A percentile compares a stretch with the other conserved stretches of the same genome.
phyloP scores from a whole-genome alignment of 1,284 basidiomycete genomes.

The Cutaneotrichosporon spelunceum region DNA sequence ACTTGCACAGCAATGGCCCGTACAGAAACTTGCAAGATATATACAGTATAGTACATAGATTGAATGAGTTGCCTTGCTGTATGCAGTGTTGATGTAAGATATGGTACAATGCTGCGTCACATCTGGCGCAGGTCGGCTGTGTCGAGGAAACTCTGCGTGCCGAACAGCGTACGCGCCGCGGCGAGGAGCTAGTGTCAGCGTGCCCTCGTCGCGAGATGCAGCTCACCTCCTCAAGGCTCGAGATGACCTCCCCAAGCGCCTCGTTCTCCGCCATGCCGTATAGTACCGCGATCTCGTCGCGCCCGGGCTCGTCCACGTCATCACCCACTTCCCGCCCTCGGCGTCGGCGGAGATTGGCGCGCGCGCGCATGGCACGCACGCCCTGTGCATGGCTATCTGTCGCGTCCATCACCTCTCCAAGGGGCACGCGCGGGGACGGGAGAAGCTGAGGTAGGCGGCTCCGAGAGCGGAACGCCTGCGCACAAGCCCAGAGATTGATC shows the following conservation, averaged over 20 bases:
- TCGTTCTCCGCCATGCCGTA: conserved; percentile 52
- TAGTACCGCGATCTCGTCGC: conserved; percentile 43
- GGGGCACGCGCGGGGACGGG: conserved; percentile 50
- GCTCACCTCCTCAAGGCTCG: conserved; percentile 48
- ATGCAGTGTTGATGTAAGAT: neutral
- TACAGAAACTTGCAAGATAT: conserved; percentile 1
- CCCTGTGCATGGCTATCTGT: conserved; percentile 42
- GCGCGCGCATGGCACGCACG: conserved; percentile 21
- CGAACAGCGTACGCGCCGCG: conserved; percentile 46
- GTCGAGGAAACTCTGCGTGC: conserved; percentile 41
- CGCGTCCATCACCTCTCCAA: conserved; percentile 44
- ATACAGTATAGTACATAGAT: neutral
- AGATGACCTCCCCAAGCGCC: conserved; percentile 46
- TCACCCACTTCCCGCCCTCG: neutral
- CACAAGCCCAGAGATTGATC: conserved; percentile 52
- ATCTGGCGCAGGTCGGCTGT: conserved; percentile 9
- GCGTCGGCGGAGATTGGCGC: conserved; percentile 12
- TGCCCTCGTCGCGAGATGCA: neutral
- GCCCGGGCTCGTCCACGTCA: conserved; percentile 11
- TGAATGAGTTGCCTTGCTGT: no score
- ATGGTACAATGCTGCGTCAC: conserved; percentile 1
- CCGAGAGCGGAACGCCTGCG: conserved; percentile 52
- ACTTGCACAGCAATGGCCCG: no score
- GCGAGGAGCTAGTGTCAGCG: conserved; percentile 36
- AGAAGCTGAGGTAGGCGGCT: conserved; percentile 54